Base-by-base conservation (phyloP, 495 filamentous ascomycete species). In the Choiromyces venosus region DNA sequence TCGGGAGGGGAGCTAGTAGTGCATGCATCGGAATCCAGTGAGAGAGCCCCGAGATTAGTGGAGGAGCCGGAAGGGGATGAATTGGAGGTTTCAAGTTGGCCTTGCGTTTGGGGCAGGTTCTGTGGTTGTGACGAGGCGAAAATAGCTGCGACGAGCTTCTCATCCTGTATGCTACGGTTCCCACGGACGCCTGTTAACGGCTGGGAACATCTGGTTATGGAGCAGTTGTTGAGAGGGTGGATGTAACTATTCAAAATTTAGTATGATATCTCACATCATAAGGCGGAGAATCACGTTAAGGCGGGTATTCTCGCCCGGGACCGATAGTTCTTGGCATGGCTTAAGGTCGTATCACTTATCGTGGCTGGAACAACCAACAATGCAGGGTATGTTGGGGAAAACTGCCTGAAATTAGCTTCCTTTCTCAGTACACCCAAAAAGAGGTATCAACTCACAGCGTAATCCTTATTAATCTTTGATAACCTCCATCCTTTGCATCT, bases 161-260 rank as follows among this genome's bases (percentile, higher is more conserved):
- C 95, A 81, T 99, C 95, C 79, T 99, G 95, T 67, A 96, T 92
- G 82, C 92, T 97, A 66, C 95, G 88, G 77, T 96, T 94, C 68
- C 92, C 89, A 69, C 92, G 87, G 19, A 98, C 88, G 33, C 95
- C 95, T 25, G 94, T 91, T 72, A 96, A 83, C 2, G 95, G 95
- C 83, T 99, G 95, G 4, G 96, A 95, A 80, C 94, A 96, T 74
- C 95, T 86, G 4, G 94, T 97, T 74, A 99, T 98, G 37, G 93
- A 93, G 82, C 95, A 97, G 81, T 96, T 96, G 83, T 98, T 99
- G 72, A 98, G 86, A 2, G 95, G 93, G 82, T 99, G 95, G 16
- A 97, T 87, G 81, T 99, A 99, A 65, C 79, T 80, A 69, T 56
- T 71, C 70, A 73, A 70, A 77, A 69, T 71, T 78, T 56, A 78